phyloP scores from a whole-genome alignment of 129 eudicot species.

The Helianthus tuberosus region DNA sequence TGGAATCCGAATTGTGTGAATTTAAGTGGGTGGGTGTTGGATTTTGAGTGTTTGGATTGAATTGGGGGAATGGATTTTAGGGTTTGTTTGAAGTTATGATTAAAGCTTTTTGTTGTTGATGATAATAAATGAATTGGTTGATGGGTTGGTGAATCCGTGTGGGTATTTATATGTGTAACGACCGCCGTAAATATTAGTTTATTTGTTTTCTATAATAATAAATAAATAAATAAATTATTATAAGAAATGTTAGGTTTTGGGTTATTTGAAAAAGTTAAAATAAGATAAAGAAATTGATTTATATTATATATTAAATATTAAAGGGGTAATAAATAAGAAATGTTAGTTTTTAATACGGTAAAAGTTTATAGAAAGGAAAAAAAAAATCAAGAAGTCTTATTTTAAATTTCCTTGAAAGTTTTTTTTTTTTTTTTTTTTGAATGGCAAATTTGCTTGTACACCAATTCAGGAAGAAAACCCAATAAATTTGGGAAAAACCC shows the following conservation, averaged over 20 bases:
- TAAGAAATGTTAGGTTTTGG: background rate
- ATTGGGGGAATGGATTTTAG: conserved; percentile 10
- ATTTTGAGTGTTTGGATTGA: conserved; percentile 4
- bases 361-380: no score
- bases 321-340: no score
- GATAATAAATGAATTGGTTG: conserved; percentile 24
- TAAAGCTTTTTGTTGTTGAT: background rate
- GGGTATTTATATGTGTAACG: conserved; percentile 32
- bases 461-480: no score
- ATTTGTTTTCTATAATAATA: background rate
- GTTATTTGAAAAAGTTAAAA: no score
- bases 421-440: no score
- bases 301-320: no score
- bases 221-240: background rate
- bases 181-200: conserved; percentile 22
- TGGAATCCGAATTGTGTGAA: background rate
- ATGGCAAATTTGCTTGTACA: no score
- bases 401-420: no score
- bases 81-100: background rate
- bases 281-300: no score
- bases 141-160: conserved; percentile 45
- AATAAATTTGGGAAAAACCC: no score
- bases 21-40: background rate
- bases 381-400: no score
- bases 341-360: no score